Evolutionary conservation across 352 stramenopile species (phyloP).

Genomic region (Phytophthora boehmeriae): DNA sequence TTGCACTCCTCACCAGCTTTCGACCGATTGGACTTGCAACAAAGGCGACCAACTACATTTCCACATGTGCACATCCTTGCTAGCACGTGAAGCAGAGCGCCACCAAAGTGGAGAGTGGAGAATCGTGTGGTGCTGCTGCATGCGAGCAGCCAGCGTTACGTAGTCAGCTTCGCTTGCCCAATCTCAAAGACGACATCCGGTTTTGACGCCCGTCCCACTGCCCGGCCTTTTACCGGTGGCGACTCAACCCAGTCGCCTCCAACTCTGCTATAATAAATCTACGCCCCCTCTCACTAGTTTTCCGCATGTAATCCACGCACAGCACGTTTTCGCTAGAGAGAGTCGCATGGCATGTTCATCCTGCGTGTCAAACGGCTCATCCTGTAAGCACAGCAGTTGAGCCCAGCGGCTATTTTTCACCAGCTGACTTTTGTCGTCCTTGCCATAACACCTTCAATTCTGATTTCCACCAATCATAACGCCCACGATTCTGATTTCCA

Average conservation of each 20-base stretch:
- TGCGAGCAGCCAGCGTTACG: slow-evolving; percentile 12
- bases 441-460: background rate
- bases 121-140: slow-evolving; percentile 8
- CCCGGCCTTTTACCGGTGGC: background rate
- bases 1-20: too few relatives aligned
- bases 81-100: background rate
- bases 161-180: slow-evolving; percentile 23
- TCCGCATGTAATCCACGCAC: background rate
- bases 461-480: background rate
- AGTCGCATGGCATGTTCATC: too few relatives aligned
- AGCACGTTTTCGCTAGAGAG: background rate
- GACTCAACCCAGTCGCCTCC: background rate
- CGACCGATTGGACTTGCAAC: too few relatives aligned
- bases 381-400: too few relatives aligned
- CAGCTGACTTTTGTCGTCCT: too few relatives aligned
- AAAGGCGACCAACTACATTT: background rate
- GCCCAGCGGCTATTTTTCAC: too few relatives aligned
- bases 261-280: background rate
- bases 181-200: slow-evolving; percentile 16
- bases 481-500: background rate
- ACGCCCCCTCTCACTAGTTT: background rate
- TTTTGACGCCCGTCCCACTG: slow-evolving; percentile 21
- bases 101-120: background rate
- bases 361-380: background rate
- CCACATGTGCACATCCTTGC: too few relatives aligned